Evolutionary conservation across 73 alveolate genomes (phyloP).

Genomic region (Paramecium sexaurelia): DNA sequence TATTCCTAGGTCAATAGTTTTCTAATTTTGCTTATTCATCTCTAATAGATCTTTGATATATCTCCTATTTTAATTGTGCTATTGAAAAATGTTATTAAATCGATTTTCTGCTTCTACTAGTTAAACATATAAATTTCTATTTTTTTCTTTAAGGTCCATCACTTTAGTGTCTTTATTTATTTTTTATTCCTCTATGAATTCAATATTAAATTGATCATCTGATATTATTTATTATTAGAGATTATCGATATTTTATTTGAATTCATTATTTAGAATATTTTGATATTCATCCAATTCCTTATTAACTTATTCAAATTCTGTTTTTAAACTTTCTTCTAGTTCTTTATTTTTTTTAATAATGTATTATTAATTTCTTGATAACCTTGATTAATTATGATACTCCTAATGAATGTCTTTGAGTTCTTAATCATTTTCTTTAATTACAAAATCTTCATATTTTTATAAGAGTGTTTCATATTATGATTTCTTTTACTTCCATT

Average conservation of each 20-base stretch:
- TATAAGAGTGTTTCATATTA: background rate
- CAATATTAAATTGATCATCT: background rate
- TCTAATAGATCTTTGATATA: background rate
- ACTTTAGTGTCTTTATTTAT: background rate
- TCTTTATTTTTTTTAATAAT: background rate
- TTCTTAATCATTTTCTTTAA: background rate
- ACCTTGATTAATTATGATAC: background rate
- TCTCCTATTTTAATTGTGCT: background rate
- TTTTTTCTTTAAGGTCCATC: background rate
- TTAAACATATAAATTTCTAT: background rate
- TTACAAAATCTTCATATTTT: background rate
- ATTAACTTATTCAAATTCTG: background rate
- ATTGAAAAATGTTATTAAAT: background rate
- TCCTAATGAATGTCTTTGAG: background rate
- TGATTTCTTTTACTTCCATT: background rate
- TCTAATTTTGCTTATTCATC: background rate
- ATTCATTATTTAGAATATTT: background rate
- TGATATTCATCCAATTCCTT: background rate
- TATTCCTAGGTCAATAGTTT: background rate
- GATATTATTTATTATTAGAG: background rate
- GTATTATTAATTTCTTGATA: background rate
- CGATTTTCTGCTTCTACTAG: background rate
- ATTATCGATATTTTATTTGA: background rate
- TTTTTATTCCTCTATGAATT: background rate
- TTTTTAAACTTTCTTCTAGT: background rate